Evolutionary conservation across 2,329 filamentous ascomycete species (phyloP), one percentile per base, ranked within the genome.

Genomic region (Calonectria pteridis): DNA sequence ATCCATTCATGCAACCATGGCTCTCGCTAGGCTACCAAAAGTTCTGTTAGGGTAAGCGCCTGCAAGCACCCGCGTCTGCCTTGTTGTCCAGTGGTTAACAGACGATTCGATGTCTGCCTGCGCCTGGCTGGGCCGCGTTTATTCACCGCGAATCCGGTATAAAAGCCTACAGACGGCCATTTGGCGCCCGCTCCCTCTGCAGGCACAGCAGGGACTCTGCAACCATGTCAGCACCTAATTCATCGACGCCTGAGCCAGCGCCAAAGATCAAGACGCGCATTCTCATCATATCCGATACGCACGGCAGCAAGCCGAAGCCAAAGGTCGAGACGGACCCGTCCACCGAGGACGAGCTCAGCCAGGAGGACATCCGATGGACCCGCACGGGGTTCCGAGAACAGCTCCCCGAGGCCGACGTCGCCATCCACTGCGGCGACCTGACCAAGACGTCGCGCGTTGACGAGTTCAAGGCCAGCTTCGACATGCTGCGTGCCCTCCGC

Each of bases 351-450:
- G 80, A 82, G 31, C 76, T 82, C 63, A 71, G 40, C 49, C 65
- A 73, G 3, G 65, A 69, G 2, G 75, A 77, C n/a, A 59, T 76
- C 43, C 64, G 29, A 28, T 53, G 43, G 55, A 62, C 67, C n/a
- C 65, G 58, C n/a, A 81, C 82, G 0, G 83, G 81, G 51, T 85
- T 78, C 74, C 80, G 82, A 40, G 68, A 78, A 20, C 81, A 84
- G 9, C 73, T 83, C 0, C 79, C 84, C 3, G 77, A 82, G 20
- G 85, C 84, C 35, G 89, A 91, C 73, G 86, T 90, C 5, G 85
- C 83, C 14, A 84, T 90, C 3, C 88, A 90, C 82, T 90, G 88
- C 73, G 89, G 89, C 53, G 88, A 91, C 69, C 81, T 91, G 4
- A 90, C 88, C 0, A 80, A 84, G 0, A 80, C 81, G 10, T 87